A percentile compares a stretch with the other conserved stretches of the same genome.
Evolutionary conservation across 2,329 filamentous ascomycete species (phyloP).

Genomic region (Aspergillus oerlinghausenensis): DNA sequence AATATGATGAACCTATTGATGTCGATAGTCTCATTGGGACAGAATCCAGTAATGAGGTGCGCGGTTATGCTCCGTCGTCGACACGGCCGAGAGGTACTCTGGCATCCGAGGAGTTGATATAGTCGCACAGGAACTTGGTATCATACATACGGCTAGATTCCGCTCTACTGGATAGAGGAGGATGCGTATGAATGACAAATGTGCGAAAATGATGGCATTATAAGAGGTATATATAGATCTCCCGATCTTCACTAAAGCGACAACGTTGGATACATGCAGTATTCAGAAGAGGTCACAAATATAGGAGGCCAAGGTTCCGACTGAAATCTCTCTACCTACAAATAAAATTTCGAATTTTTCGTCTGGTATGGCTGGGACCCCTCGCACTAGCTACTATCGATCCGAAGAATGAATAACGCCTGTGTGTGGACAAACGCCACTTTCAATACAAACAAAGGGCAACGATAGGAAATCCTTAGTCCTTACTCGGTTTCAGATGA

Average conservation of each 20-base stretch:
- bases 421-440: neutral
- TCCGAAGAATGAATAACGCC: neutral
- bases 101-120: neutral
- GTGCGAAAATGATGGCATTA: neutral
- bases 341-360: neutral
- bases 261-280: neutral
- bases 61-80: neutral
- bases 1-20: neutral
- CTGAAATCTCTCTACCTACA: too few relatives aligned
- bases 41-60: neutral
- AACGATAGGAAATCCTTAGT: neutral
- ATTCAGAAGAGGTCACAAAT: neutral
- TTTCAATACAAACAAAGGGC: neutral
- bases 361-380: neutral
- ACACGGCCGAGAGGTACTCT: neutral
- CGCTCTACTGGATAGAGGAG: neutral
- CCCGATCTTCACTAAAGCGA: neutral
- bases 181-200: neutral
- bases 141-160: neutral
- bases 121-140: neutral
- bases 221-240: neutral
- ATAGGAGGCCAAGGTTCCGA: neutral
- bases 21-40: neutral
- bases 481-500: neutral
- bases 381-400: neutral